Evolutionary conservation across 352 stramenopile genomes (phyloP), one percentile per base, ranked within the genome.

Genomic region (Phytophthora kernoviae): DNA sequence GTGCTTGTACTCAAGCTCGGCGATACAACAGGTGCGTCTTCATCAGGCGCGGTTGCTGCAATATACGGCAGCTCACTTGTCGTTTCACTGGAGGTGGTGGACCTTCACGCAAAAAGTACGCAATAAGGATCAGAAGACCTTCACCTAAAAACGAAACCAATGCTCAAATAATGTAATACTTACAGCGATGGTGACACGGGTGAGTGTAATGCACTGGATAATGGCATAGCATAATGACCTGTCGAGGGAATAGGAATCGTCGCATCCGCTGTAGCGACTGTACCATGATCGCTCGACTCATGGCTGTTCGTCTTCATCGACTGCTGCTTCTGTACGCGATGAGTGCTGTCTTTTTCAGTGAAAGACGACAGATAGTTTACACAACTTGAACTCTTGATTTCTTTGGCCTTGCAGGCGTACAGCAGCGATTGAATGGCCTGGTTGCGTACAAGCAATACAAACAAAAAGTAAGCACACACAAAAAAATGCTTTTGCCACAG

Each of bases 381-480:
- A 21, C 43, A 37, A 40, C 57, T 64, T 26, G 27, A 50, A 21
- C 58, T 81, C 40, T 72, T 78, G 37, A 94, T 88, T 17, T 92
- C 82, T 52, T 90, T 92, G 11, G 83, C 81, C 39, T 90, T 90
- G 69, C 81, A 92, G 2, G 81, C 84, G 51, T 90, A 94, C 65
- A 94, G 49, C 9, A 94, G 60, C 11, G 81, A 84, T 36, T 91
- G 82, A 36, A 94, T 91, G 4, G 82, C 84, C 81, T 93, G 61
- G 37, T 26, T 15, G 47, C 5, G 24, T 58, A 7, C 15, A 41
- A 15, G 22, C n/a, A 30, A 2, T 8, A 57, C 27, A 22, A 68
- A 54, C 7, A 34, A 27, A 21, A 9, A 11, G 26, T 30, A 14
- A 30, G 24, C 24, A 30, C 24, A 30, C 24, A 7, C 24, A 30